Base-by-base conservation (phyloP, 2,329 filamentous ascomycete species). In the Pyricularia sp. region DNA sequence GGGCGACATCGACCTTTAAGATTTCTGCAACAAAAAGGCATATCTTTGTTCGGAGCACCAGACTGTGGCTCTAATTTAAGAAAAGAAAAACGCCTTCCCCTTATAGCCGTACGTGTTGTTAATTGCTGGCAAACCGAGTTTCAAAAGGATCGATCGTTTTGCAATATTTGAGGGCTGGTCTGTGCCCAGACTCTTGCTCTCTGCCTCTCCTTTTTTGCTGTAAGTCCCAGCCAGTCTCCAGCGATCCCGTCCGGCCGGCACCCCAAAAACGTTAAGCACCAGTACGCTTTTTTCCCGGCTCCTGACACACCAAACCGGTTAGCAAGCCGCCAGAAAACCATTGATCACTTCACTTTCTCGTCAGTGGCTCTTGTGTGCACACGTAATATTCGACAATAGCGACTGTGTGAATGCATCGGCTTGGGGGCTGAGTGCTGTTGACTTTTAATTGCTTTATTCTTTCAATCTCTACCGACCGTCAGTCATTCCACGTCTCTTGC, bases 401-500 rank as follows among this genome's bases (percentile, higher is more conserved):
- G 40, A 49, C 40, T 49, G 53, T 57, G 53, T 57, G 22, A 57
- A 57, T 57, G 53, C 53, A 57, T 57, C 53, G 53, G 53, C 22
- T 16, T 57, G 53, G 8, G 22, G n/a, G 12, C 53, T 24, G 53
- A 3, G 53, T 57, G 53, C 62, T 60, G n/a, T 19, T 59, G 44
- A 26, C 16, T 24, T 62, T 64, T 64, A 62, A 61, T 62, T 60
- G 13, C 30, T 22, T 24, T 55, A 35, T 62, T 3, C 59, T 62
- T 65, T 66, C 33, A 26, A 31, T 62, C 55, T 28, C 55, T 28
- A 19, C 13, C 55, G 55, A 8, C 55, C 22, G 55, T 28, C 55
- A 59, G 55, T 64, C 60, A 63, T 66, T 65, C 62, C 62, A 59
- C 26, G 13, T 28, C 22, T 57, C 53, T 28, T 59, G 55, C 33